Conservation (phyloP, 1,284 basidiomycete species). For the Sphagnurus paluster region DNA sequence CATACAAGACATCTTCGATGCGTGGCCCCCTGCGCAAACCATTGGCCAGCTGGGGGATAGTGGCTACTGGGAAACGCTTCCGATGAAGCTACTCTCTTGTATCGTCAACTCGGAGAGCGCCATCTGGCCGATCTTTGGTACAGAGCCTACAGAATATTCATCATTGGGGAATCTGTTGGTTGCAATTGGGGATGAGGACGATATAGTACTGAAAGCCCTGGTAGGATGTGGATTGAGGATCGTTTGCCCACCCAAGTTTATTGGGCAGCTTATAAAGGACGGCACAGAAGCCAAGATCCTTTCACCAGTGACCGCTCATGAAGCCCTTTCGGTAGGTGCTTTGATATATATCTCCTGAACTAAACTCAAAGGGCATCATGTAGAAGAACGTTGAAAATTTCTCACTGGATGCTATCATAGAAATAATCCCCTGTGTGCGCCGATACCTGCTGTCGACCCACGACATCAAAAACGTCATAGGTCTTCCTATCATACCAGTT, state of each 20-base stretch:
- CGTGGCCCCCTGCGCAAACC: slow-evolving; percentile 36
- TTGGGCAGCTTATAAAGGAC: slow-evolving; percentile 26
- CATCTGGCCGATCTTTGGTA: slow-evolving; percentile 35
- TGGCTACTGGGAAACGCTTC: slow-evolving; percentile 35
- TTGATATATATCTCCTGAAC: neutral
- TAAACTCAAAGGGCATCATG: neutral
- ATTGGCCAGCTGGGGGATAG: slow-evolving; percentile 34
- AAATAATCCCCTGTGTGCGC: slow-evolving; percentile 24
- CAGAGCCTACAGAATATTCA: slow-evolving; percentile 1
- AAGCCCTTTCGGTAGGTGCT: slow-evolving; percentile 24
- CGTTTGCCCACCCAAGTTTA: slow-evolving; percentile 30
- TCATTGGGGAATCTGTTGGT: slow-evolving; percentile 20
- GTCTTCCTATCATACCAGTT: slow-evolving; percentile 34
- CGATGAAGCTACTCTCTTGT: slow-evolving; percentile 22
- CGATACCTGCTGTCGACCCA: slow-evolving; percentile 34
- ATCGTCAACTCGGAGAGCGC: slow-evolving; percentile 13
- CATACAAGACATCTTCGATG: slow-evolving; percentile 30
- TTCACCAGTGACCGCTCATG: slow-evolving; percentile 18
- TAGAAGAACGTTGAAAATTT: neutral
- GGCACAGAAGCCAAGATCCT: slow-evolving; percentile 13
- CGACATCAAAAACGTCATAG: slow-evolving; percentile 29
- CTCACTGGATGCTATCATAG: neutral
- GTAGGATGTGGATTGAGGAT: slow-evolving; percentile 29
- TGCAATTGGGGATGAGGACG: slow-evolving; percentile 21
- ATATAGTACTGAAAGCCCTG: slow-evolving; percentile 24